phyloP scores from a whole-genome alignment of 106 monocot genomes.

The Platanthera guangdongensis region DNA sequence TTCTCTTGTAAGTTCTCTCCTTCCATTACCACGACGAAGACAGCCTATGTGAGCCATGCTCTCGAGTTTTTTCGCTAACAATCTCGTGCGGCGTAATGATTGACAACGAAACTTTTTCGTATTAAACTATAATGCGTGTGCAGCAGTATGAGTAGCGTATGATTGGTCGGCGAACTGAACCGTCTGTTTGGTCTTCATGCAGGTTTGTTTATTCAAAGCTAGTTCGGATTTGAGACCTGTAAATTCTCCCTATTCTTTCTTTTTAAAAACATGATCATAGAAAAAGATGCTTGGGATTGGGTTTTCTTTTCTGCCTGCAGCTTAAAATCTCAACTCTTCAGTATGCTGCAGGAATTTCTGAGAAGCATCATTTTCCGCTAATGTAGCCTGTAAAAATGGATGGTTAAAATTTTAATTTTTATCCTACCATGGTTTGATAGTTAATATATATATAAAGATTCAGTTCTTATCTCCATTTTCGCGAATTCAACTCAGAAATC shows the following conservation, averaged over 20 bases:
- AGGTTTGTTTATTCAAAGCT: slow-evolving; percentile 36
- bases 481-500: too few species aligned
- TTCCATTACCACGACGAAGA: neutral
- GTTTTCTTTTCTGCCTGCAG: neutral
- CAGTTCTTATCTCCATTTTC: too few species aligned
- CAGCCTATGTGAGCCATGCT: neutral
- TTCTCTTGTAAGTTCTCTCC: slow-evolving; percentile 15
- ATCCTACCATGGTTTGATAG: too few species aligned
- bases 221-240: slow-evolving; percentile 11
- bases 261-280: neutral
- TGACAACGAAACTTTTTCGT: neutral
- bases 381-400: neutral
- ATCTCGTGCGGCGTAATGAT: neutral
- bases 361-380: neutral
- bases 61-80: neutral
- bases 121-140: neutral
- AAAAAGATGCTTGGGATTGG: neutral
- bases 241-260: neutral
- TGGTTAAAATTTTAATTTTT: too few species aligned
- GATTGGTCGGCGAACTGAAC: slow-evolving; percentile 13
- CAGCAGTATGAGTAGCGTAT: slow-evolving; percentile 6
- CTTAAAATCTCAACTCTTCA: neutral
- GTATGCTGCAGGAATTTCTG: neutral
- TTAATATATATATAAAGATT: too few species aligned
- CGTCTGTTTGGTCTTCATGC: slow-evolving; percentile 45